Conservation (phyloP, 1,284 basidiomycete species). For the Ganoderma lucidum region DNA sequence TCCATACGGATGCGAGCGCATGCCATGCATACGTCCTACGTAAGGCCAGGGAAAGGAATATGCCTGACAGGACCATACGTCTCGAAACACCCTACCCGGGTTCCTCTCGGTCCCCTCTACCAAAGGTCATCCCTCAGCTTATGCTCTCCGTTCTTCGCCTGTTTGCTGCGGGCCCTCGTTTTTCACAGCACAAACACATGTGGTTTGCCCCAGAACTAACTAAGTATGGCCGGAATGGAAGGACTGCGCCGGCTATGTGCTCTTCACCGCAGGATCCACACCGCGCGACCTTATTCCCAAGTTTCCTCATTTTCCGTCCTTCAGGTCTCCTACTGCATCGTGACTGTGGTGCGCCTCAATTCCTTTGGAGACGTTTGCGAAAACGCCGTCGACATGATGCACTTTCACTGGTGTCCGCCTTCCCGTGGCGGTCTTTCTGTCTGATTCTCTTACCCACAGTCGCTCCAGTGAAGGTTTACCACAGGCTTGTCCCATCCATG, state of each 20-base stretch:
- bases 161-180: background rate
- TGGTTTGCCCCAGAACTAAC: too few relatives aligned
- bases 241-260: background rate
- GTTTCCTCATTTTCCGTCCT: background rate
- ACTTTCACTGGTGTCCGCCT: background rate
- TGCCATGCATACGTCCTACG: too few relatives aligned
- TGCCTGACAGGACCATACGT: too few relatives aligned
- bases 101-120: too few relatives aligned
- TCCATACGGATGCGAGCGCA: too few relatives aligned
- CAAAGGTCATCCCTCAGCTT: background rate
- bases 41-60: too few relatives aligned
- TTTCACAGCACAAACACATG: background rate
- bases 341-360: background rate
- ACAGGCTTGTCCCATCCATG: background rate
- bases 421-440: background rate
- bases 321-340: background rate
- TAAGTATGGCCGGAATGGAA: background rate
- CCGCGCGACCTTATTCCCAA: background rate
- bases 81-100: too few relatives aligned
- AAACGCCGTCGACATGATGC: background rate
- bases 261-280: background rate
- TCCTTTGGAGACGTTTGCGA: background rate
- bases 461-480: background rate
- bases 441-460: background rate
- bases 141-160: background rate